A percentile compares a stretch with the other conserved stretches of the same genome.
phyloP scores from a whole-genome alignment of 139 green algal genomes.

The Nannochloris sp. region DNA sequence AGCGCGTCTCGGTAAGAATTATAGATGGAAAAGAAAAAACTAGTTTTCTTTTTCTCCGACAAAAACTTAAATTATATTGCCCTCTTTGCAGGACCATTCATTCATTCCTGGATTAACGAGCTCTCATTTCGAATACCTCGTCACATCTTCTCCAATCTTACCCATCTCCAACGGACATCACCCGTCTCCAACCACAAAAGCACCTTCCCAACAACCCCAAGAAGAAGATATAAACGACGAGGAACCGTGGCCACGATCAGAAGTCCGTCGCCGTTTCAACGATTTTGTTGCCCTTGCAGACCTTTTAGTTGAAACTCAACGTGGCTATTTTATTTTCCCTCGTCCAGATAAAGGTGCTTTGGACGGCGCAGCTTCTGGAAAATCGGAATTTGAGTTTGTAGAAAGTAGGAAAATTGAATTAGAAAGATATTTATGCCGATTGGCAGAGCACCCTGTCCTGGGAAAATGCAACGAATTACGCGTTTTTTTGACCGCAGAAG shows the following conservation, averaged over 20 bases:
- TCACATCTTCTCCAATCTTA: slow-evolving; percentile 4
- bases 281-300: slow-evolving; percentile 78
- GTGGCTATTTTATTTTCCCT: slow-evolving; percentile 85
- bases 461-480: slow-evolving; percentile 55
- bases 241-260: slow-evolving; percentile 61
- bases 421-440: slow-evolving; percentile 72
- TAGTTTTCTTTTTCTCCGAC: too few relatives aligned
- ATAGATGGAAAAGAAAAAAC: too few relatives aligned
- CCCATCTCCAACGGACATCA: neutral
- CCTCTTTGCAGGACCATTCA: slow-evolving; percentile 6
- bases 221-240: too few relatives aligned
- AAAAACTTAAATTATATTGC: too few relatives aligned
- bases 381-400: slow-evolving; percentile 63
- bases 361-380: slow-evolving; percentile 41
- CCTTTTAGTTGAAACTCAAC: slow-evolving; percentile 57
- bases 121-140: slow-evolving; percentile 26
- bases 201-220: too few relatives aligned
- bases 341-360: slow-evolving; percentile 84
- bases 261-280: slow-evolving; percentile 65
- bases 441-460: slow-evolving; percentile 74
- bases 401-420: slow-evolving; percentile 63
- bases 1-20: slow-evolving; percentile 49
- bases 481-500: slow-evolving; percentile 75
- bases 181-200: too few relatives aligned
- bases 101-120: slow-evolving; percentile 34